These are phyloP conservation scores for Zizania palustris DNA, from an alignment of 202 grass and related monocot species.

Conservation along the genomic window DNA sequence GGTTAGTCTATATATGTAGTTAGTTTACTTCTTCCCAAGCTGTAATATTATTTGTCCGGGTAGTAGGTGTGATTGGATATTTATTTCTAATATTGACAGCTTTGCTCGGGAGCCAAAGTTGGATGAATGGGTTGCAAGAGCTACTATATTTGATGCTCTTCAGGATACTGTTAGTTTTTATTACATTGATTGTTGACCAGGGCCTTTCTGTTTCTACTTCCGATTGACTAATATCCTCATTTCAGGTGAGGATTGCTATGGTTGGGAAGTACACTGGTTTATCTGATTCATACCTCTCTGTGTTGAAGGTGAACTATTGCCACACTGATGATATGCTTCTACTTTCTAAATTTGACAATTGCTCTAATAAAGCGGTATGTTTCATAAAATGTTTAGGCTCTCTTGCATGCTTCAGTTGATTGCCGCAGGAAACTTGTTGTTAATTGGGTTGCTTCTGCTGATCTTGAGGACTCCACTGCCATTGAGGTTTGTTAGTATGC, in stretches of 20 bases:
- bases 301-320: constrained; percentile 66
- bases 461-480: constrained; percentile 84
- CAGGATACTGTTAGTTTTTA: constrained; percentile 63
- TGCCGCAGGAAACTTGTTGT: constrained; percentile 87
- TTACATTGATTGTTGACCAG: constrained; percentile 19
- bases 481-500: constrained; percentile 58
- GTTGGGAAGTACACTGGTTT: constrained; percentile 98
- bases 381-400: constrained; percentile 60
- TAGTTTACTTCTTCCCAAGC: constrained; percentile 26
- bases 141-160: constrained; percentile 61
- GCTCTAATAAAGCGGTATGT: constrained; percentile 19
- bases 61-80: constrained; percentile 15
- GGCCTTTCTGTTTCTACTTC: constrained; percentile 27
- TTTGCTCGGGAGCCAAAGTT: constrained; percentile 57
- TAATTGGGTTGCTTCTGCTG: constrained; percentile 83
- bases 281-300: constrained; percentile 95
- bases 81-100: constrained; percentile 42
- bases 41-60: constrained; percentile 8
- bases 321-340: not conserved
- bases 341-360: not conserved
- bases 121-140: constrained; percentile 76
- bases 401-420: constrained; percentile 93
- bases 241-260: constrained; percentile 96
- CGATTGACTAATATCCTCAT: constrained; percentile 29
- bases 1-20: constrained; percentile 55